A percentile compares a stretch with the other conserved stretches of the same genome.
These are phyloP conservation scores for Ambrosia artemisiifolia DNA, from an alignment of 129 eudicot genomes.

Conservation along the genomic window DNA sequence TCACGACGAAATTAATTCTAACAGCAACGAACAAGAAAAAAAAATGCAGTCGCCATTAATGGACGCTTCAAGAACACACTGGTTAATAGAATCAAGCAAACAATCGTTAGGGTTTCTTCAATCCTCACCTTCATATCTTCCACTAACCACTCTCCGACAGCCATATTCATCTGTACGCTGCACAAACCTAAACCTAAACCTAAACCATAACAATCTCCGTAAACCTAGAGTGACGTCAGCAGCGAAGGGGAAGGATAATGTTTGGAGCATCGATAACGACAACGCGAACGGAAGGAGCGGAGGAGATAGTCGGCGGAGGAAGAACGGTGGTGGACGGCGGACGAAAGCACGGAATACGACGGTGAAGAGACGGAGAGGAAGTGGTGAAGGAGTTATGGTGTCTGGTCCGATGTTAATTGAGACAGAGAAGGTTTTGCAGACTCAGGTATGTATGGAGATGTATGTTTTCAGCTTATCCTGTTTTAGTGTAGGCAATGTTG, in stretches of 20 bases:
- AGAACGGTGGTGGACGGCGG: slow-evolving; percentile 34
- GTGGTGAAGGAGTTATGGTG: slow-evolving; percentile 48
- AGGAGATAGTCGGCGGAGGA: slow-evolving; percentile 35
- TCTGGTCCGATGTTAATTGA: slow-evolving; percentile 84
- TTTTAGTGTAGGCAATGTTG: neutral
- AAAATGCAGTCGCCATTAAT: slow-evolving; percentile 55
- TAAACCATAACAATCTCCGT: slow-evolving; percentile 13
- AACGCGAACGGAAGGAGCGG: slow-evolving; percentile 39
- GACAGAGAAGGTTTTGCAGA: slow-evolving; percentile 73
- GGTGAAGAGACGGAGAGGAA: slow-evolving; percentile 28
- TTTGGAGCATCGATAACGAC: slow-evolving; percentile 91
- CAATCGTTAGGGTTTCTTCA: slow-evolving; percentile 23
- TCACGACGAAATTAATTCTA: neutral
- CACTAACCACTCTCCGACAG: slow-evolving; percentile 7
- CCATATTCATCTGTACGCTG: slow-evolving; percentile 41
- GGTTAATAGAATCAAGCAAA: slow-evolving; percentile 1
- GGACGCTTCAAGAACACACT: slow-evolving; percentile 41
- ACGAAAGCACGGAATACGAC: slow-evolving; percentile 25
- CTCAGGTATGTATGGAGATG: slow-evolving; percentile 72
- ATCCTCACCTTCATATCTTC: slow-evolving; percentile 16
- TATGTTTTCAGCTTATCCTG: neutral
- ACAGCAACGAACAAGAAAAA: slow-evolving; percentile 5
- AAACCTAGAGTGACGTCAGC: slow-evolving; percentile 38
- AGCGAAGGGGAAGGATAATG: slow-evolving; percentile 74
- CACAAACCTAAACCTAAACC: slow-evolving; percentile 16